Percentiles rank a stretch among this genome's conserved stretches.
Conservation (phyloP, 2,329 filamentous ascomycete species). For the Davidsoniella neocaledoniae region DNA sequence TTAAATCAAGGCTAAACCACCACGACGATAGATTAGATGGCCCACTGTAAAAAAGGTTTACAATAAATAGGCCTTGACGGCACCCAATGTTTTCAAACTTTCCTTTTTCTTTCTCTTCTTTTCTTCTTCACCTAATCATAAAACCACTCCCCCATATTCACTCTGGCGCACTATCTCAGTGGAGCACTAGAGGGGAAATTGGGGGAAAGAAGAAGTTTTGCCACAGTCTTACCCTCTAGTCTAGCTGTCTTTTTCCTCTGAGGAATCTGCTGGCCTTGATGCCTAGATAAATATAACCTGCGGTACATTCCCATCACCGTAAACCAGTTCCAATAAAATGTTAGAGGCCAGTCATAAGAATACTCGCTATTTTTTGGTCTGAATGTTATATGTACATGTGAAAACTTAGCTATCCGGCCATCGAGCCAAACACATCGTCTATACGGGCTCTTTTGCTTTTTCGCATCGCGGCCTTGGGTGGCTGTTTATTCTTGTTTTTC, state of each 20-base stretch:
- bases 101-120: conserved; percentile 14
- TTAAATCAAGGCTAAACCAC: no score
- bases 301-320: conserved; percentile 16
- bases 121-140: conserved; percentile 20
- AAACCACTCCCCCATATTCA: conserved; percentile 44
- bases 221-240: conserved; percentile 31
- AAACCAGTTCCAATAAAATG: neutral
- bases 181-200: conserved; percentile 53
- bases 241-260: conserved; percentile 17
- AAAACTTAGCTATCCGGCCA: neutral
- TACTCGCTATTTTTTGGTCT: no score
- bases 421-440: conserved; percentile 17
- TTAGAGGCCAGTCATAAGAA: no score
- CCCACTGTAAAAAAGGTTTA: conserved; percentile 5
- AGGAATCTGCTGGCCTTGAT: conserved; percentile 9
- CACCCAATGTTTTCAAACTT: conserved; percentile 7
- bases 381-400: no score
- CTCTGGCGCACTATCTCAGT: conserved; percentile 38
- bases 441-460: conserved; percentile 20
- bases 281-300: conserved; percentile 21
- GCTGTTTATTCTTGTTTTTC: no score
- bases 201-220: conserved; percentile 39
- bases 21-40: neutral
- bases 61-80: conserved; percentile 3
- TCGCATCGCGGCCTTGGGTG: neutral